A percentile compares a stretch with the other conserved stretches of the same genome.
phyloP scores from a whole-genome alignment of 768 basidiomycete species.

The Leccinum subgranulosum region DNA sequence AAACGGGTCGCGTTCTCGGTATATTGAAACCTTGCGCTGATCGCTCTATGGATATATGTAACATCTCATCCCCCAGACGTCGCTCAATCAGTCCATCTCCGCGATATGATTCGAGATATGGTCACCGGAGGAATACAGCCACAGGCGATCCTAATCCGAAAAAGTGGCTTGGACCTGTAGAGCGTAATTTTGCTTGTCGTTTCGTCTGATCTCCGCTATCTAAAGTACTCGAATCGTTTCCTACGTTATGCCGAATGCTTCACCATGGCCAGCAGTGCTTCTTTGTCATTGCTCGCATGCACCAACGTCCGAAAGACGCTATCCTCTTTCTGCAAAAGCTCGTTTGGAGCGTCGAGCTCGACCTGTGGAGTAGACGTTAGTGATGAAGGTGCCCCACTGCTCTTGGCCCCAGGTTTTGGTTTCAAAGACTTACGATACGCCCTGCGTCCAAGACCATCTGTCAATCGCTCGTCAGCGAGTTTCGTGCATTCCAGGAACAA shows the following conservation, averaged over 20 bases:
- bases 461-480: neutral
- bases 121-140: constrained; percentile 30
- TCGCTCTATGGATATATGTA: neutral
- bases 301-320: constrained; percentile 1
- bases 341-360: constrained; percentile 3
- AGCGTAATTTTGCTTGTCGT: constrained; percentile 6
- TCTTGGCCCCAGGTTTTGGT: neutral
- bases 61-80: constrained; percentile 42
- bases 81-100: constrained; percentile 69
- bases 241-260: constrained; percentile 2
- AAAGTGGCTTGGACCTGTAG: constrained; percentile 5
- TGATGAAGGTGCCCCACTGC: neutral
- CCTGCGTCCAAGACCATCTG: constrained; percentile 12
- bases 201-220: neutral
- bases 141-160: constrained; percentile 26
- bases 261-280: neutral
- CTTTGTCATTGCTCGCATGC: constrained; percentile 6
- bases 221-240: constrained; percentile 9
- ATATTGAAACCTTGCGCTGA: neutral
- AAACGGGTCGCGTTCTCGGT: constrained; percentile 44
- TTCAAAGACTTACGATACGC: neutral
- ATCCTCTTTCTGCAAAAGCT: neutral
- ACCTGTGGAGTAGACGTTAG: constrained; percentile 1
- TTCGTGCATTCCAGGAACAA: neutral
- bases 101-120: constrained; percentile 51